phyloP scores from a whole-genome alignment of 164 flowering plant species.

The Buxus sempervirens region DNA sequence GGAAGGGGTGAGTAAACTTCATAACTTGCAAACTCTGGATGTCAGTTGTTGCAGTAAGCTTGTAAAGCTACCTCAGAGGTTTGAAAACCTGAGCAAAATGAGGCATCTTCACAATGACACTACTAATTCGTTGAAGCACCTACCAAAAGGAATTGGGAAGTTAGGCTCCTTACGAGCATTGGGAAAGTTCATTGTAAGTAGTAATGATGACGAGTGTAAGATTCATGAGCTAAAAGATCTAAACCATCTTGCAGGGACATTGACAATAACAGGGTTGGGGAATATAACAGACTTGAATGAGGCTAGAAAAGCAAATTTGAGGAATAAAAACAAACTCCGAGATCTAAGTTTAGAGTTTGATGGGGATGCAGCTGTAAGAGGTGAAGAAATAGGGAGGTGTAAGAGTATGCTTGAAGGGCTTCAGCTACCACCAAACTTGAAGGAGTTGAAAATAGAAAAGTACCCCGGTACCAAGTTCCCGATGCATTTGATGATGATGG shows the following conservation, averaged over 20 bases:
- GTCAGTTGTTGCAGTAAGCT: neutral
- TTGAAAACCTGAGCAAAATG: neutral
- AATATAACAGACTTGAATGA: neutral
- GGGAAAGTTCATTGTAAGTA: neutral
- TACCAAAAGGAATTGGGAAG: neutral
- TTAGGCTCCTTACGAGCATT: neutral
- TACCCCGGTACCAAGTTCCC: neutral
- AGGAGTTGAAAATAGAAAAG: neutral
- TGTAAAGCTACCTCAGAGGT: neutral
- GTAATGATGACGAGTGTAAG: neutral
- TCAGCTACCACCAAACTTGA: neutral
- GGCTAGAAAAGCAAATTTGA: neutral
- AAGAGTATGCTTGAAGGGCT: neutral
- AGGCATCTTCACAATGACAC: neutral
- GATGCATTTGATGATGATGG: neutral
- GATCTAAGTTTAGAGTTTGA: neutral
- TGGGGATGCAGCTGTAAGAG: neutral
- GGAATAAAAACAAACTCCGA: neutral
- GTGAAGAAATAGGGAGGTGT: neutral
- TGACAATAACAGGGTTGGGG: neutral
- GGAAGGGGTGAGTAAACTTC: neutral
- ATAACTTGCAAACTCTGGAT: neutral
- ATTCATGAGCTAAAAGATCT: neutral
- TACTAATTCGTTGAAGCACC: neutral
- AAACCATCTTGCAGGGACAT: neutral